Evolutionary conservation across 2,329 filamentous ascomycete species (phyloP).

Genomic region (Xylaria multiplex): DNA sequence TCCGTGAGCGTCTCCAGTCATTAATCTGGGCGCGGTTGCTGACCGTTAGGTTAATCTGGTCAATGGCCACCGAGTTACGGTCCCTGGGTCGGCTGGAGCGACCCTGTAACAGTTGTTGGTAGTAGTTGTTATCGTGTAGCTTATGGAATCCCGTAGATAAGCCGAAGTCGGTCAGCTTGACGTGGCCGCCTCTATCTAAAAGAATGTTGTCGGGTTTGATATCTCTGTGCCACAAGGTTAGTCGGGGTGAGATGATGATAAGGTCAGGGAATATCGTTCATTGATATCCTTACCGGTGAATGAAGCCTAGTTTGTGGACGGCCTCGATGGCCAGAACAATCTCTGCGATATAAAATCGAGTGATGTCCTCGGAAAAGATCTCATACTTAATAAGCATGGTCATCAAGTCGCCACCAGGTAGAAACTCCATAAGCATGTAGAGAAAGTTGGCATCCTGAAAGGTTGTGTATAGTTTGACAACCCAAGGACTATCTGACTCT

Average conservation of each 20-base stretch:
- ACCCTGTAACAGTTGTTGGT: conserved; percentile 92
- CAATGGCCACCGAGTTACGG: conserved; percentile 92
- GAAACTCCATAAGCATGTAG: conserved; percentile 99
- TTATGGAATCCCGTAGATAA: conserved; percentile 98
- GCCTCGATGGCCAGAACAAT: conserved; percentile 98
- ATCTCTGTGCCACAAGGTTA: conserved; percentile 76
- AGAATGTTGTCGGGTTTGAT: conserved; percentile 99
- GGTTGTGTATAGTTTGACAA: conserved; percentile 97
- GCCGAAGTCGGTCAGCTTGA: conserved; percentile 98
- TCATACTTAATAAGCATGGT: conserved; percentile 99
- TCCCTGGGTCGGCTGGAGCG: conserved; percentile 78
- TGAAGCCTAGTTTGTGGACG: conserved; percentile 96
- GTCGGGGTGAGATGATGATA: not conserved
- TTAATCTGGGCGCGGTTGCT: conserved; percentile 98
- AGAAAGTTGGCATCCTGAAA: conserved; percentile 97
- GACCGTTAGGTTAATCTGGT: conserved; percentile 97
- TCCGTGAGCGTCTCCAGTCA: conserved; percentile 95
- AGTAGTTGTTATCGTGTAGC: conserved; percentile 97
- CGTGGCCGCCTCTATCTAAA: conserved; percentile 92
- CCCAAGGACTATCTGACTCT: conserved; percentile 99
- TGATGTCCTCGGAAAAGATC: conserved; percentile 99
- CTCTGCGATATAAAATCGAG: conserved; percentile 98
- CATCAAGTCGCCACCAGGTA: conserved; percentile 98
- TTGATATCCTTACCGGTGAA: conserved; percentile 80
- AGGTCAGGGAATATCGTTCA: not conserved